Base-by-base conservation (phyloP, 352 stramenopile species). In the Globisporangium lucens region DNA sequence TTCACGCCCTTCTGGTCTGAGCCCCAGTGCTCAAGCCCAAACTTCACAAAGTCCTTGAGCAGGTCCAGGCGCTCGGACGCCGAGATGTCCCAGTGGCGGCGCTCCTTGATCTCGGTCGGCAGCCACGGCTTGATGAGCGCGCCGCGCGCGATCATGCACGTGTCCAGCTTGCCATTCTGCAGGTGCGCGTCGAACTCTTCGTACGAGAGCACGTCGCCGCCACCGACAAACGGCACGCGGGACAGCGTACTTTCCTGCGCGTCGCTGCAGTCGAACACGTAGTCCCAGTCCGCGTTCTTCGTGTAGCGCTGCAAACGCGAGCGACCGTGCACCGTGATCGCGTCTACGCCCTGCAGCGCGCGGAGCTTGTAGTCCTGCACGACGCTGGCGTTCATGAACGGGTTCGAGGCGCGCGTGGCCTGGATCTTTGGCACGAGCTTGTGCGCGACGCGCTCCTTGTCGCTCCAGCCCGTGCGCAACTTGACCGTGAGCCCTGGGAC, bases 81-180 rank as follows among this genome's bases (percentile, higher is more conserved):
- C 20, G 93, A 98, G 64, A 99, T 99, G 78, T 99, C 98, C 80
- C 80, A 98, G 75, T 99, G 87, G 27, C 96, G 82, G 33, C 94
- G 82, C 77, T 99, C 97, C 76, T 99, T 99, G 65, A 99, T 99
- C 78, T 99, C 98, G 0, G 85, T 99, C 5, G 95, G 95, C 43
- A 99, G 80, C 98, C 98, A 99, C 30, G 98, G 98, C 83, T 99
- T 99, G 79, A 99, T 99, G 20, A 99, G 87, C 6, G 97, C 97
- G 59, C 97, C 94, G 33, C 93, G 89, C 2, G 80, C 91, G 57
- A 97, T 68, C 90, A 98, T 98, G 63, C 85, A 95, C 20, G 90
- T 97, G 56, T 93, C 86, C 35, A 97, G 75, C 70, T 92, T 89
- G 64, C 86, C 81, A 41, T 91, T 92, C 72, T 85, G 72, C 27